Percentiles rank a stretch among this genome's conserved stretches.
Conservation (phyloP, 257 asterid genomes). For the Misopates orontium region DNA sequence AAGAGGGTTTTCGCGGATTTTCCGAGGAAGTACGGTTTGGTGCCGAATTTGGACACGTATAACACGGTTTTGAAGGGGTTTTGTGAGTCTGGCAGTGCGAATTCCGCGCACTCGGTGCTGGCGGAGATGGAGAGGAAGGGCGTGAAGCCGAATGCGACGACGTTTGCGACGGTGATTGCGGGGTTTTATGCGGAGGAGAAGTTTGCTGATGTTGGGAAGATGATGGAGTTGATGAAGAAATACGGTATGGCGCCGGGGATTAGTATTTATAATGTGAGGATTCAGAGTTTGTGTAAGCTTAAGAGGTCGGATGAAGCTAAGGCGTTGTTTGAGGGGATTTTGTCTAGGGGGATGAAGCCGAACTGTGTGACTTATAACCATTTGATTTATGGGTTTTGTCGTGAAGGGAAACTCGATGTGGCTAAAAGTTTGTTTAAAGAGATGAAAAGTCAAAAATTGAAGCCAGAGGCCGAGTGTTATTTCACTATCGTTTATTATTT, state of each 20-base stretch:
- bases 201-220: conserved; percentile 63
- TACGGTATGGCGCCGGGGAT: conserved; percentile 43
- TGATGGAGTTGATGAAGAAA: conserved; percentile 64
- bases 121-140: conserved; percentile 75
- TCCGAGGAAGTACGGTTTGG: conserved; percentile 54
- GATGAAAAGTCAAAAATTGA: conserved; percentile 47
- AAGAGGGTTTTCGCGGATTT: conserved; percentile 61
- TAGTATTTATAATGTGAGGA: conserved; percentile 61
- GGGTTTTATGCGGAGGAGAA: conserved; percentile 74
- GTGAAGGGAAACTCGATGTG: conserved; percentile 54
- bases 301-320: conserved; percentile 65
- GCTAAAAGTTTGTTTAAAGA: conserved; percentile 55
- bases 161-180: conserved; percentile 54
- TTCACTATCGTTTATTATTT: conserved; percentile 65
- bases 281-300: conserved; percentile 75
- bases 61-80: conserved; percentile 71
- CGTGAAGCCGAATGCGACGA: conserved; percentile 47
- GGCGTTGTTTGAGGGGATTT: conserved; percentile 67
- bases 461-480: conserved; percentile 53
- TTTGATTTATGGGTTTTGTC: conserved; percentile 71
- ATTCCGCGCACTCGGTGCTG: conserved; percentile 55
- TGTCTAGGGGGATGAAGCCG: conserved; percentile 54
- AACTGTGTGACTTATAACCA: conserved; percentile 53
- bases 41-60: conserved; percentile 67
- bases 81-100: conserved; percentile 61